Percentiles rank a stretch among this genome's conserved stretches.
Conservation (phyloP, 2,329 filamentous ascomycete species). For the Colletotrichum sp. region DNA sequence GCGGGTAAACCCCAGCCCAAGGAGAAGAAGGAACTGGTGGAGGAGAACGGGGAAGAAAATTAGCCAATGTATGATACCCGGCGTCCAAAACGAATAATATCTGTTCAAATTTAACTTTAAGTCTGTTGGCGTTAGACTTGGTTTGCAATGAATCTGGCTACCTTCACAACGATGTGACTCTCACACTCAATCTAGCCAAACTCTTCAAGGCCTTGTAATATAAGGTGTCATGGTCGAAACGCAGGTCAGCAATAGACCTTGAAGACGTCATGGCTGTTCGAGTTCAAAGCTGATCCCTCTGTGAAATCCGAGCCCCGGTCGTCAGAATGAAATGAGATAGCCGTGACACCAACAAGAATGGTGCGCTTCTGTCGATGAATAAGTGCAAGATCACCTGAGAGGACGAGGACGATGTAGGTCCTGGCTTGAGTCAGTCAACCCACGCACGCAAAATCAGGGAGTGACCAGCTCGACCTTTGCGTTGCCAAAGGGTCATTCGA, state of each 20-base stretch:
- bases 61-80: constrained; percentile 20
- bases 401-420: not conserved
- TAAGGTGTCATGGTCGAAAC: no score
- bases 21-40: not conserved
- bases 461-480: no score
- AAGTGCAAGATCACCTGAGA: not conserved
- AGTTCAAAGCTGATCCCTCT: no score
- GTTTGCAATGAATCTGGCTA: no score
- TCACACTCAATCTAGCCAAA: no score
- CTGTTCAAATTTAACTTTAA: not conserved
- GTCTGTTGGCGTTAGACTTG: not conserved
- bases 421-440: not conserved
- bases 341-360: no score
- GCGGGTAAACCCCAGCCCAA: not conserved
- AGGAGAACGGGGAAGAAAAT: not conserved
- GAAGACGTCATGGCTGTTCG: no score
- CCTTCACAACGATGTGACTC: no score
- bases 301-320: no score
- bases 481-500: not conserved
- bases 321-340: no score
- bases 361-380: not conserved
- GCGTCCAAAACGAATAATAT: not conserved
- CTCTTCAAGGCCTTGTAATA: no score
- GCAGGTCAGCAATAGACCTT: no score
- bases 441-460: not conserved